These are phyloP conservation scores for Stemphylium beticola DNA, from an alignment of 2,329 filamentous ascomycete genomes.

Conservation along the genomic window DNA sequence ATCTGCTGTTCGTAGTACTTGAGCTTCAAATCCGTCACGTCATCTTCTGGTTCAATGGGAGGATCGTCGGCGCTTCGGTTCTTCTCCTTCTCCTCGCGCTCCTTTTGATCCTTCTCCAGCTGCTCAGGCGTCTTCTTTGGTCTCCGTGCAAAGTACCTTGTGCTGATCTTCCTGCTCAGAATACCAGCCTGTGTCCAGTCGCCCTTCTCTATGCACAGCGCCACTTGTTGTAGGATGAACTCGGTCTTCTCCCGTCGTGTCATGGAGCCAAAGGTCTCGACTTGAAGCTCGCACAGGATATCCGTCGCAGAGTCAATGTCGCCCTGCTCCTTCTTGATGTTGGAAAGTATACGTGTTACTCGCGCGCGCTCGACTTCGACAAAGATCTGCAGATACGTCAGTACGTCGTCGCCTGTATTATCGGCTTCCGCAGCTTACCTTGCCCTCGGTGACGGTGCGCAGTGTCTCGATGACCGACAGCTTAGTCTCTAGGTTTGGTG, in stretches of 20 bases:
- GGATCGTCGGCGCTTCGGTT: constrained; percentile 78
- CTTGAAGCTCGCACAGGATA: constrained; percentile 94
- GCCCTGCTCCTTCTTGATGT: constrained; percentile 96
- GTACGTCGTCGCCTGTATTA: constrained; percentile 4
- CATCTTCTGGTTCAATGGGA: constrained; percentile 77
- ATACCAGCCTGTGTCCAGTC: constrained; percentile 98
- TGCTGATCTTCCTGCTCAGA: constrained; percentile 95
- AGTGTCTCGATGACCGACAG: constrained; percentile 92
- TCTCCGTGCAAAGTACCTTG: constrained; percentile 86
- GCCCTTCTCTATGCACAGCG: constrained; percentile 90
- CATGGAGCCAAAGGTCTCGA: constrained; percentile 99
- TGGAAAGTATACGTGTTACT: constrained; percentile 90
- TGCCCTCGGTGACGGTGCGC: constrained; percentile 96
- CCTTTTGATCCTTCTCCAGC: constrained; percentile 88
- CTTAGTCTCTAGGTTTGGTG: constrained; percentile 85
- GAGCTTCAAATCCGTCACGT: constrained; percentile 95
- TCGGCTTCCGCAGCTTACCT: constrained; percentile 58
- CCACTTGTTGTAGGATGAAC: constrained; percentile 95
- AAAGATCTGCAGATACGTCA: constrained; percentile 72
- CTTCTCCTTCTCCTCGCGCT: constrained; percentile 81
- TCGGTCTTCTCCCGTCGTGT: constrained; percentile 96
- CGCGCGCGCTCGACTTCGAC: constrained; percentile 97
- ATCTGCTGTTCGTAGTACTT: constrained; percentile 98
- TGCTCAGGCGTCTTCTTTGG: constrained; percentile 89
- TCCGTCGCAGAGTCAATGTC: constrained; percentile 90